A percentile compares a stretch with the other conserved stretches of the same genome.
Evolutionary conservation across 805 yeast genomes (phyloP).

Genomic region (Wickerhamiella parazyma): DNA sequence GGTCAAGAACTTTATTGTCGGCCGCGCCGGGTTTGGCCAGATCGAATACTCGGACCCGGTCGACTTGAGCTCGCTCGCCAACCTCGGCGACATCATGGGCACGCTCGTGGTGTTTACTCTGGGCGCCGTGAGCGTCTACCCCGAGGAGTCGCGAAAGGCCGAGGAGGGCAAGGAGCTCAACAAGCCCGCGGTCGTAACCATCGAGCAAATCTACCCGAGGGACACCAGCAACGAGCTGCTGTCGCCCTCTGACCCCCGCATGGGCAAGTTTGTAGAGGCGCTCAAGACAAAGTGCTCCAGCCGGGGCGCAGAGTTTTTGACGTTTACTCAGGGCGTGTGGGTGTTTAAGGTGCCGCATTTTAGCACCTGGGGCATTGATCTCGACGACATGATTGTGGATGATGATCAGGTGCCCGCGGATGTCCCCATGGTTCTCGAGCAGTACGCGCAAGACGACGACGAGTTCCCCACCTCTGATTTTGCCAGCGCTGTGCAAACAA

Average conservation of each 20-base stretch:
- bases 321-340: constrained; percentile 63
- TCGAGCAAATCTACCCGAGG: constrained; percentile 65
- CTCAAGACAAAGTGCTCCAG: constrained; percentile 35
- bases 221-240: constrained; percentile 45
- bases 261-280: constrained; percentile 34
- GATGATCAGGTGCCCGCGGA: constrained; percentile 13
- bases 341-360: constrained; percentile 79
- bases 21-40: constrained; percentile 57
- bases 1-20: constrained; percentile 52
- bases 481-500: not conserved
- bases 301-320: constrained; percentile 64
- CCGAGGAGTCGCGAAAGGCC: constrained; percentile 45
- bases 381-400: constrained; percentile 19
- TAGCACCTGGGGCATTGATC: constrained; percentile 78
- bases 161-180: constrained; percentile 64
- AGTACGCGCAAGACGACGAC: no score
- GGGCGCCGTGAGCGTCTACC: constrained; percentile 53
- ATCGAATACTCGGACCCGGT: constrained; percentile 63
- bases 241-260: constrained; percentile 54
- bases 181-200: constrained; percentile 52
- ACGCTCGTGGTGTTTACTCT: constrained; percentile 47
- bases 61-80: constrained; percentile 52
- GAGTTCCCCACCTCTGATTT: not conserved
- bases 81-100: constrained; percentile 50
- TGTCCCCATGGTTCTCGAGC: no score